Evolutionary conservation across 148 eudicot genomes (phyloP).

Genomic region (Oxyria digyna): DNA sequence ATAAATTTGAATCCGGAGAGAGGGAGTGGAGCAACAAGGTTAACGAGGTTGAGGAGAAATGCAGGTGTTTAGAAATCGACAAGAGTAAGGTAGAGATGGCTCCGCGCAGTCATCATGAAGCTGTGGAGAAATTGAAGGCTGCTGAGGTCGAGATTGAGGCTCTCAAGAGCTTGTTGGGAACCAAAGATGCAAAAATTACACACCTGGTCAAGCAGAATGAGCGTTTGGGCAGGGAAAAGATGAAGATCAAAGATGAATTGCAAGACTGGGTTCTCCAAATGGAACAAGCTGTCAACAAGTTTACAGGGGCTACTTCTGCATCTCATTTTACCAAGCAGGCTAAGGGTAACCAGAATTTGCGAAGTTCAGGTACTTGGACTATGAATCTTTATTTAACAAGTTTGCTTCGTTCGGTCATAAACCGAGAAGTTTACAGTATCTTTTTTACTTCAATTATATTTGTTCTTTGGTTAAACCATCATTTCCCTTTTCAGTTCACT

Average conservation of each 20-base stretch:
- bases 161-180: background rate
- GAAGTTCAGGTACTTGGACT: background rate
- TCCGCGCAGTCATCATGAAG: background rate
- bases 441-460: background rate
- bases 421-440: too few relatives aligned
- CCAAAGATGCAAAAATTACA: background rate
- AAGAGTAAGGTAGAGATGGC: background rate
- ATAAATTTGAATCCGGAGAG: background rate
- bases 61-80: background rate
- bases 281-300: background rate
- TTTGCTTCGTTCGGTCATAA: background rate
- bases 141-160: background rate
- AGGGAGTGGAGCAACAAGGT: background rate
- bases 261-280: background rate
- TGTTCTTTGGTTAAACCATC: background rate
- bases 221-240: background rate
- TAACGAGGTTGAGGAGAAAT: background rate
- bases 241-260: background rate
- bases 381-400: background rate
- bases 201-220: background rate
- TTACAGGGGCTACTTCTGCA: background rate
- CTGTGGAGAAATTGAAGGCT: background rate
- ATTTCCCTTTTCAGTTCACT: background rate
- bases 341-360: background rate
- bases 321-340: background rate